Conservation (phyloP, 2,329 filamentous ascomycete genomes). For the Ophiobolus disseminans region DNA sequence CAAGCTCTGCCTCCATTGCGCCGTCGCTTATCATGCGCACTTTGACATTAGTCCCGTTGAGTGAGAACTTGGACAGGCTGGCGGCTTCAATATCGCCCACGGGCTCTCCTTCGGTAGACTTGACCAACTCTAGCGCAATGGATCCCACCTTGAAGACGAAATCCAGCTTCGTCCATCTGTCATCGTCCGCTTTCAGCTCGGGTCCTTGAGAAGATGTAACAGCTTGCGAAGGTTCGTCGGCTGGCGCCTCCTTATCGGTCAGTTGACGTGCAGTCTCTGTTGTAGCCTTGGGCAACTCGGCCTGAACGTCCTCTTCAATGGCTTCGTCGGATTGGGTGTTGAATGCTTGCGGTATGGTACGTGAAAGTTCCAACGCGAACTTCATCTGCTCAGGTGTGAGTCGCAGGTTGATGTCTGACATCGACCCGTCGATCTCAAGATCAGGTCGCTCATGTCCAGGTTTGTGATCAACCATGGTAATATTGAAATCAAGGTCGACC, state of each 20-base stretch:
- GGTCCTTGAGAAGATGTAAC: constrained; percentile 60
- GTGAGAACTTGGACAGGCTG: constrained; percentile 90
- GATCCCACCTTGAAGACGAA: constrained; percentile 88
- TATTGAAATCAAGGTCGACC: constrained; percentile 90
- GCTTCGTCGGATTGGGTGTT: constrained; percentile 73
- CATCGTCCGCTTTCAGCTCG: constrained; percentile 71
- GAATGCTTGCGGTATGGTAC: constrained; percentile 87
- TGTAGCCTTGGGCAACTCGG: constrained; percentile 70
- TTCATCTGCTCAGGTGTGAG: constrained; percentile 91
- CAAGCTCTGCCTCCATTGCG: constrained; percentile 88
- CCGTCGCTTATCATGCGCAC: constrained; percentile 91
- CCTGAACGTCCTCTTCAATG: constrained; percentile 73
- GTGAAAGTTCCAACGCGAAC: constrained; percentile 85
- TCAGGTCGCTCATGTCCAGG: constrained; percentile 81
- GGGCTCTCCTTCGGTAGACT: constrained; percentile 76
- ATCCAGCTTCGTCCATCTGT: constrained; percentile 92
- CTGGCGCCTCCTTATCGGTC: constrained; percentile 46
- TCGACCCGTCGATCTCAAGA: constrained; percentile 85
- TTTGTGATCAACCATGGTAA: constrained; percentile 89
- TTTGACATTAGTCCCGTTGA: constrained; percentile 92
- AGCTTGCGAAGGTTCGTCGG: constrained; percentile 55
- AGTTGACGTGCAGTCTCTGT: constrained; percentile 58
- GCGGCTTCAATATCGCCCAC: constrained; percentile 79
- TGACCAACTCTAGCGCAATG: constrained; percentile 85
- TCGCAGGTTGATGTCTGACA: constrained; percentile 91